Evolutionary conservation across 2,329 filamentous ascomycete species (phyloP), one percentile per base, ranked within the genome.

Genomic region (Penicillium palitans): DNA sequence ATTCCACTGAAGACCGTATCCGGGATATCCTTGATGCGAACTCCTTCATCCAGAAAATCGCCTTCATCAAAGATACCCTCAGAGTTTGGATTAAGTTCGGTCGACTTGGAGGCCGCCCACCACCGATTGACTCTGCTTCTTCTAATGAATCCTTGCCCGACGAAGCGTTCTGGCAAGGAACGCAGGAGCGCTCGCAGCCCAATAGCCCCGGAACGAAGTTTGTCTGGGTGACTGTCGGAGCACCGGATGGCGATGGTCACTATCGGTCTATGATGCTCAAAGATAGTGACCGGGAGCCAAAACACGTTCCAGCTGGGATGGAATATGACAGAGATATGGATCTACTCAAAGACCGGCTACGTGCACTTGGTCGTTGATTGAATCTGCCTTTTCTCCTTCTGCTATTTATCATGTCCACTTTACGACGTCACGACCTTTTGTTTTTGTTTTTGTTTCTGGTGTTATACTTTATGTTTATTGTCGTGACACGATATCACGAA

Each of bases 191-290:
- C 39, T 73, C 65, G 47, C 74, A 68, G 50, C 65, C 65, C 60
- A 74, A 76, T 56, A 80, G 70, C 19, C 81, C 83, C 29, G 72
- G 70, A 73, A 79, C 70, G 4, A 82, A 82, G 66, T 78, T 81
- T 45, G 79, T 79, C 55, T 84, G 82, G 79, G 79, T 80, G 25
- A 80, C 78, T 0, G 78, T 81, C 17, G 79, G 79, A 8, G 76
- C 78, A 21, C 76, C 75, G 24, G 78, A 78, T 54, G 79, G 79
- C 25, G 79, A 81, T 69, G 74, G 72, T 2, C 71, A 76, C 27
- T 78, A 78, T 60, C 70, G 72, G n/a, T 76, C 74, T 3, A 61
- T 77, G 19, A 68, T 72, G 24, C 55, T 77, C 17, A 75, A 73
- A 52, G 66, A 68, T 15, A 44, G 52, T 31, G 61, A 65, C 5